A percentile compares a stretch with the other conserved stretches of the same genome.
Conservation (phyloP, 176 grass and related monocot genomes). For the Raddia distichophylla region DNA sequence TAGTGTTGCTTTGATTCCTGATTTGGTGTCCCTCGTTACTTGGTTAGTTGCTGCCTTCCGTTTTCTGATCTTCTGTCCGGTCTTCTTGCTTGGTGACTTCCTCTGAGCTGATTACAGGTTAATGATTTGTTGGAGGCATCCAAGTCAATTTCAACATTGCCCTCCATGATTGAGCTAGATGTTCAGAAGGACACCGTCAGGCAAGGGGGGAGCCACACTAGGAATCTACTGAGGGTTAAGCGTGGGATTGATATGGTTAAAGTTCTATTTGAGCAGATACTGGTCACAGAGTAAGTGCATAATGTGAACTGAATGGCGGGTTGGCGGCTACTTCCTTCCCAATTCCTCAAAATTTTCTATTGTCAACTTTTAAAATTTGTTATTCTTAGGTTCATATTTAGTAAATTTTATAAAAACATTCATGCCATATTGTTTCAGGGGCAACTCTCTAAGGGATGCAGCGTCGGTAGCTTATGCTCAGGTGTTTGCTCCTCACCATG, state of each 20-base stretch:
- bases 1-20: slow-evolving; percentile 11
- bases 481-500: slow-evolving; percentile 93
- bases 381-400: not conserved
- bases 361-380: not conserved
- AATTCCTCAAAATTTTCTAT: not conserved
- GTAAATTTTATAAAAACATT: not conserved
- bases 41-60: not conserved
- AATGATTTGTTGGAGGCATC: slow-evolving; percentile 79
- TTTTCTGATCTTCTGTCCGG: slow-evolving; percentile 3
- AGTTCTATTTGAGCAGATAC: slow-evolving; percentile 84
- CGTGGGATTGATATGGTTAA: slow-evolving; percentile 94
- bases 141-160: slow-evolving; percentile 69
- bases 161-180: slow-evolving; percentile 77
- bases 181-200: slow-evolving; percentile 60
- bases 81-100: not conserved
- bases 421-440: slow-evolving; percentile 43
- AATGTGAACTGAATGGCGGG: not conserved
- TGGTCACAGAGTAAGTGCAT: slow-evolving; percentile 67
- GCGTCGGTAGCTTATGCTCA: slow-evolving; percentile 80
- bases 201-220: slow-evolving; percentile 66
- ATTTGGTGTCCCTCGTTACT: not conserved
- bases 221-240: slow-evolving; percentile 89
- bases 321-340: not conserved
- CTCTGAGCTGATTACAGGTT: slow-evolving; percentile 48
- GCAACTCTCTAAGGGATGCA: slow-evolving; percentile 78